Base-by-base conservation (phyloP, 208 protist species). In the Acanthamoeba divionensis region DNA sequence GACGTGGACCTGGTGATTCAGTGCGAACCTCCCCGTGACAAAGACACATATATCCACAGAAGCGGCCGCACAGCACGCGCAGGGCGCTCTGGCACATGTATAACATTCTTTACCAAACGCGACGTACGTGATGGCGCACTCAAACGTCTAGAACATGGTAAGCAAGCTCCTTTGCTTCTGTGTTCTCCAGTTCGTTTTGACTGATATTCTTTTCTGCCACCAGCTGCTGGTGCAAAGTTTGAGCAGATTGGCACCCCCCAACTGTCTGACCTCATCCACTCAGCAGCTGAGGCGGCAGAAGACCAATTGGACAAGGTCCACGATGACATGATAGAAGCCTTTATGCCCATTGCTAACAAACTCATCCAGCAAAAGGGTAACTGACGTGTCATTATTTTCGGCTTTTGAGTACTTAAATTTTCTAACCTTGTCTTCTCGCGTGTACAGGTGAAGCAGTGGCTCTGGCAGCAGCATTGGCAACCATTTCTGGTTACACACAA, bases 11-110 rank as follows among this genome's bases (percentile, higher is more conserved):
- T 89, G 10, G 62, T 89, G 41, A 89, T 99, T 33, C 98, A 99
- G 95, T 99, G 97, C 91, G 98, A 99, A 92, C 97, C 98, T 18
- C 98, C 98, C 60, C 92, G 96, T 18, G 97, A 98, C 63, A 95
- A 96, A 55, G 98, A 96, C 24, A 97, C 98, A 92, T 99, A 99
- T 91, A 96, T 99, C 36, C 98, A 99, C 90, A 24, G 82, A 13
- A 60, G 38, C 82, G 82, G 82, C 44, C 36, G 82, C 10, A 89
- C 82, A 18, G 82, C 45, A 29, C 57, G 82, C 29, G 82, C 82
- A 6, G 82, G 82, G 26, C 41, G 41, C 31, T 89, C 82, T 12
- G 82, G 82, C 52, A 50, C 48, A 4, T 77, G 65, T 50, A 41
- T 89, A 15, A 89, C 82, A 2, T 89, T 89, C 65, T 89, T 89